Base-by-base conservation (phyloP, 1,284 basidiomycete species). In the Volvariella volvacea region DNA sequence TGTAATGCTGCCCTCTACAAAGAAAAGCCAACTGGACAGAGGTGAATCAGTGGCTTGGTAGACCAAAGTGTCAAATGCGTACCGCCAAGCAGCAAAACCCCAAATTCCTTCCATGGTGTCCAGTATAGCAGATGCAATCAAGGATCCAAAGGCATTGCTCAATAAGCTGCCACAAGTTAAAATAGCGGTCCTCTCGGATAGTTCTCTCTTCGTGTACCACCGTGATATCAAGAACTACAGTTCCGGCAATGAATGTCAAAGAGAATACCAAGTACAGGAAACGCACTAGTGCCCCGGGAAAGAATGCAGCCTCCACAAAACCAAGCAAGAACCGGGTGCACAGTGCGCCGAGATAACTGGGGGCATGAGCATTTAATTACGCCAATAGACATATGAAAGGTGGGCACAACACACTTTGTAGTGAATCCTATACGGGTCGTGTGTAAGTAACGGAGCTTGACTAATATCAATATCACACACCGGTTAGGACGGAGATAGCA, bases 61-160 rank as follows among this genome's bases (percentile, higher is more conserved):
- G 10, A 6, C 33, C 38, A 39, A 3, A 9, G 21, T 20, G 36
- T 9, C 20, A 39, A 15, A 20, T 36, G n/a, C 34, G 49, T 50
- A 73, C 74, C 79, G 67, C 86, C 87, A 91, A 1, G 84, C 84
- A 0, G 83, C 65, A 47, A 80, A 76, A 1, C 85, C 84, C 4
- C 81, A 65, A 40, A 71, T 72, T 1, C 84, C 85, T 31, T 84
- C 65, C 85, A 88, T 86, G 22, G 71, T 71, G 43, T 66, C 64
- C 50, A 85, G 63, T 34, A 84, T 81, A 10, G 75, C 80, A 31
- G 80, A 82, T 2, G 83, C 84, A 50, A 89, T 75, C 10, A 88
- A 67, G 1, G 81, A 65, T 7, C 85, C 84, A 56, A 90, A 88
- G 1, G 82, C 87, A 60, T 88, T 89, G 48, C 78, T 81, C 55